Conservation (phyloP, 2,329 filamentous ascomycete species). For the Cryphonectria naterciae region DNA sequence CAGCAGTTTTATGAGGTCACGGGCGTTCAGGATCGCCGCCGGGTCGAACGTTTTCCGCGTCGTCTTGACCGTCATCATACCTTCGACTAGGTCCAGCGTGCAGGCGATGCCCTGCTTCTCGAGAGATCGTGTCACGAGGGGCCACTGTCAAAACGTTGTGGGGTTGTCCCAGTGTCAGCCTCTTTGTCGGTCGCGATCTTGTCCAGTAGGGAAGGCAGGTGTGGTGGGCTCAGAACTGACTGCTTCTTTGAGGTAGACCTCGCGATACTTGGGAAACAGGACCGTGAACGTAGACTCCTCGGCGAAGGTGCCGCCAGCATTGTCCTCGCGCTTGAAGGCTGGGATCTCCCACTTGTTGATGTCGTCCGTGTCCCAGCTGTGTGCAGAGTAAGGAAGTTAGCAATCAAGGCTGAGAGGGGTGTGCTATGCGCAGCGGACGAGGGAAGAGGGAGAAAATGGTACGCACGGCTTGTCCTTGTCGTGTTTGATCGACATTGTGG, state of each 20-base stretch:
- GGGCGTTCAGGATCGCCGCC: constrained; percentile 87
- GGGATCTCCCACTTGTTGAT: constrained; percentile 98
- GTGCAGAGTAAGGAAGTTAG: constrained; percentile 11
- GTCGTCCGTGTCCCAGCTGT: constrained; percentile 85
- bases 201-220: not conserved
- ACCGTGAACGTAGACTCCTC: constrained; percentile 91
- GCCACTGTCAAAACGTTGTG: constrained; percentile 61
- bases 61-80: constrained; percentile 95
- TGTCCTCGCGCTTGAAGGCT: constrained; percentile 83
- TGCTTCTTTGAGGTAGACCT: constrained; percentile 87
- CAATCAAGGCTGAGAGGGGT: not conserved
- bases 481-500: constrained; percentile 80
- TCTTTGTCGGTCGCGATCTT: not conserved
- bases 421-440: not conserved
- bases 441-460: not conserved
- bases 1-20: constrained; percentile 91
- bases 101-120: constrained; percentile 89
- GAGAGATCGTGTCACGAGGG: constrained; percentile 82
- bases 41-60: constrained; percentile 82
- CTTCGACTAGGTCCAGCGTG: constrained; percentile 91
- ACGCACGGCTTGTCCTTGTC: constrained; percentile 76
- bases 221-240: constrained; percentile 16
- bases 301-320: constrained; percentile 80
- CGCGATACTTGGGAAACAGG: constrained; percentile 94
- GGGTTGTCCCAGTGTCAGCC: constrained; percentile 20